A percentile compares a stretch with the other conserved stretches of the same genome.
These are phyloP conservation scores for Kodamaea derodonti DNA, from an alignment of 1,139 yeast genomes.

Conservation along the genomic window DNA sequence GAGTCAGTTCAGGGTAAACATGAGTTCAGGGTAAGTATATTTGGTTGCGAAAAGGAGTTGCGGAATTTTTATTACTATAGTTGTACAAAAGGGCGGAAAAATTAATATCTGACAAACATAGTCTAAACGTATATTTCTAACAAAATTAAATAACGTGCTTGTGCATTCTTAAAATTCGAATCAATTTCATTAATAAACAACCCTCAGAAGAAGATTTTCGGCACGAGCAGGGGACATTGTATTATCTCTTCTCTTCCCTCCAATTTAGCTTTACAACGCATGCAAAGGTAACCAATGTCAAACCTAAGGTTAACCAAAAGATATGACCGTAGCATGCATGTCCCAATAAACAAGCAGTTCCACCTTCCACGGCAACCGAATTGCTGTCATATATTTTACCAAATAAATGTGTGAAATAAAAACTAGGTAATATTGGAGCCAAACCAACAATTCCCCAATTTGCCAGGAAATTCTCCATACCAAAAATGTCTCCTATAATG, in stretches of 20 bases:
- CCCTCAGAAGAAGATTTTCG: too few relatives aligned
- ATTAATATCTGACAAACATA: too few relatives aligned
- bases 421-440: constrained; percentile 53
- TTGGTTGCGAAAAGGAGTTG: constrained; percentile 1
- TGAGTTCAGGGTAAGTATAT: background rate
- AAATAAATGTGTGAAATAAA: constrained; percentile 47
- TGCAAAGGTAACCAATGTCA: constrained; percentile 9
- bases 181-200: too few relatives aligned
- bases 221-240: too few relatives aligned
- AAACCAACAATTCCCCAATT: constrained; percentile 57
- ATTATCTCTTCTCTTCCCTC: too few relatives aligned
- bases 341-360: constrained; percentile 32
- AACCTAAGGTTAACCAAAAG: constrained; percentile 30
- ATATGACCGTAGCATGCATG: constrained; percentile 42
- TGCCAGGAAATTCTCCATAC: constrained; percentile 49
- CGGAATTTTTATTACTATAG: background rate
- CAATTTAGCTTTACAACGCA: constrained; percentile 8
- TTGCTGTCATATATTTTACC: constrained; percentile 51
- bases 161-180: too few relatives aligned
- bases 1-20: constrained; percentile 1
- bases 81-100: too few relatives aligned
- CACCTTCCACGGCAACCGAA: constrained; percentile 13
- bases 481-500: constrained; percentile 56
- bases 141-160: too few relatives aligned
- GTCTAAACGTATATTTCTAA: too few relatives aligned